Conservation (phyloP, 208 protist genomes). For the Paratrypanosoma confusum region DNA sequence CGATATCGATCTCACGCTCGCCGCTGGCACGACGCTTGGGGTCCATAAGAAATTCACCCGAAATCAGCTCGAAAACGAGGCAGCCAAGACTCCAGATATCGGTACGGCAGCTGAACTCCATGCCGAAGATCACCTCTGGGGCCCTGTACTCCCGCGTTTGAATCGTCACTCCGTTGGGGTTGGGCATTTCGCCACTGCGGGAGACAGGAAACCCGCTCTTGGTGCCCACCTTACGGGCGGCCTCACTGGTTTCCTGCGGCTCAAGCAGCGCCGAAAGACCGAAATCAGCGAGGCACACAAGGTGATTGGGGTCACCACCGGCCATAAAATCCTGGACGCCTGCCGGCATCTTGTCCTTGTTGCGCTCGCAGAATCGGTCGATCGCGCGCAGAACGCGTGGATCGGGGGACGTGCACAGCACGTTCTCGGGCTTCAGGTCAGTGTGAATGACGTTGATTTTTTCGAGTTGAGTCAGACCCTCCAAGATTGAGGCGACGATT, state of each 20-base stretch:
- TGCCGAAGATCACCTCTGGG: slow-evolving; percentile 80
- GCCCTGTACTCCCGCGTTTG: slow-evolving; percentile 89
- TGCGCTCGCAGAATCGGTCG: slow-evolving; percentile 47
- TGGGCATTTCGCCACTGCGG: slow-evolving; percentile 38
- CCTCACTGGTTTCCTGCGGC: slow-evolving; percentile 11
- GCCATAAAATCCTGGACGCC: slow-evolving; percentile 5
- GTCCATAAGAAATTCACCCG: slow-evolving; percentile 79
- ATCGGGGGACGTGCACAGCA: slow-evolving; percentile 61
- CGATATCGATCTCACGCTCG: slow-evolving; percentile 49
- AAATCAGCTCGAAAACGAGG: slow-evolving; percentile 80
- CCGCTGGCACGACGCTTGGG: slow-evolving; percentile 28
- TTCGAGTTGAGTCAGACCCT: slow-evolving; percentile 58
- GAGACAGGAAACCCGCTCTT: slow-evolving; percentile 56
- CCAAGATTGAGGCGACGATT: slow-evolving; percentile 50
- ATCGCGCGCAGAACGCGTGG: slow-evolving; percentile 46
- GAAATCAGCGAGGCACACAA: slow-evolving; percentile 67
- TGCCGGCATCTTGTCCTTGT: slow-evolving; percentile 30
- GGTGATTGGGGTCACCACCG: slow-evolving; percentile 27
- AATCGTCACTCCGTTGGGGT: slow-evolving; percentile 59
- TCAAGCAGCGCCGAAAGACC: slow-evolving; percentile 62
- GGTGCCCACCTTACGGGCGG: slow-evolving; percentile 19
- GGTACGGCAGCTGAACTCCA: slow-evolving; percentile 74
- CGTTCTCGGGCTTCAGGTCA: slow-evolving; percentile 89
- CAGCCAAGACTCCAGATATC: slow-evolving; percentile 90
- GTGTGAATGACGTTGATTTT: slow-evolving; percentile 80